Percentiles rank a stretch among this genome's conserved stretches.
Conservation (phyloP, 352 stramenopile genomes). For the Pythium coloratum region DNA sequence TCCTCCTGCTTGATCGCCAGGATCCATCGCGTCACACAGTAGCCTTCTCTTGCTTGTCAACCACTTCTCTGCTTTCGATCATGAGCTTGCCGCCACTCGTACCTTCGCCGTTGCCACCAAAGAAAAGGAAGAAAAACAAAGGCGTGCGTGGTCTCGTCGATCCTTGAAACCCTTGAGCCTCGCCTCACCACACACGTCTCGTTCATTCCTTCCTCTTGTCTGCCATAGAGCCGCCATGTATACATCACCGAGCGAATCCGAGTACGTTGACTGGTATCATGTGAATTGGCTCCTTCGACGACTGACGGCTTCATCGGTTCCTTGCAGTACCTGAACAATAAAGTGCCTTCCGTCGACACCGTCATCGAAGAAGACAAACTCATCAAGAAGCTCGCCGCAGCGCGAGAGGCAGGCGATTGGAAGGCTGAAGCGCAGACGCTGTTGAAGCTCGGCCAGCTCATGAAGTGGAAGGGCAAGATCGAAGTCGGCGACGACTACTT, state of each 20-base stretch:
- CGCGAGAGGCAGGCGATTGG: conserved; percentile 48
- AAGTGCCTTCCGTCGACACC: conserved; percentile 68
- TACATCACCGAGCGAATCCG: conserved; percentile 76
- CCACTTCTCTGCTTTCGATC: neutral
- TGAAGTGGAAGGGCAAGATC: conserved; percentile 66
- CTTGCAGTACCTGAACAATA: conserved; percentile 60
- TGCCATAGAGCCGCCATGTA: conserved; percentile 54
- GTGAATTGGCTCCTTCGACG: neutral
- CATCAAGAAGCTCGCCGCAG: conserved; percentile 47
- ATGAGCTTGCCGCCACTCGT: conserved; percentile 15
- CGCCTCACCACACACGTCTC: neutral
- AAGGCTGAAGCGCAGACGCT: conserved; percentile 63
- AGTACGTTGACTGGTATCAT: conserved; percentile 30
- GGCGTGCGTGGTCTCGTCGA: conserved; percentile 4
- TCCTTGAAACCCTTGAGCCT: neutral
- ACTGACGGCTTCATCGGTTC: neutral
- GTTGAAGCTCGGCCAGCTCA: conserved; percentile 69
- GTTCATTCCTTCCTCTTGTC: neutral
- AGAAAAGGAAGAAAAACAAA: conserved; percentile 33
- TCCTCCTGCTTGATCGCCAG: neutral
- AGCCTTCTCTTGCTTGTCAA: neutral
- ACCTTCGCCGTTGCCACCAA: neutral
- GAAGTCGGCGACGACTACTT: conserved; percentile 53
- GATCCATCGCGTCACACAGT: neutral
- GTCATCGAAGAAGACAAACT: conserved; percentile 77